Conservation (phyloP, 2,329 filamentous ascomycete genomes). For the Cytospora piceae region DNA sequence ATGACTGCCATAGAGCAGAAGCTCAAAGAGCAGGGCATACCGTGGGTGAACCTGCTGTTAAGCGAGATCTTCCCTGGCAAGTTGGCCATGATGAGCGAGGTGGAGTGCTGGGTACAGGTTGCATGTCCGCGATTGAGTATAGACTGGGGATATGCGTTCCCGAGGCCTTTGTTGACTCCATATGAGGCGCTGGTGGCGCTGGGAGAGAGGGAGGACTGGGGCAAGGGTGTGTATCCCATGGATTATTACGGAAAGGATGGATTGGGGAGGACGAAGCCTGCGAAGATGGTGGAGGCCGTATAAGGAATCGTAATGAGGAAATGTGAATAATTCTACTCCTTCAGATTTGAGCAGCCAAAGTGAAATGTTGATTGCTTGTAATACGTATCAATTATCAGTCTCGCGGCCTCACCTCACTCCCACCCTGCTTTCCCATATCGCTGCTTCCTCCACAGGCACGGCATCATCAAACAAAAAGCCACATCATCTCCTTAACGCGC, state of each 20-base stretch:
- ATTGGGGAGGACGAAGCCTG: constrained; percentile 73
- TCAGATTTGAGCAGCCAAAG: not conserved
- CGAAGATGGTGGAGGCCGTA: constrained; percentile 22
- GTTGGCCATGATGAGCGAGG: constrained; percentile 87
- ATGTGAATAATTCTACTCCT: not conserved
- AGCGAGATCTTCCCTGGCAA: constrained; percentile 98
- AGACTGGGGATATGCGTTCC: constrained; percentile 98
- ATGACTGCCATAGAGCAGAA: constrained; percentile 83
- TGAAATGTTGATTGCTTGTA: not conserved
- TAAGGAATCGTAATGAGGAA: constrained; percentile 2
- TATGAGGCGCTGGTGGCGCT: constrained; percentile 95
- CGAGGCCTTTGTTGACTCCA: constrained; percentile 83
- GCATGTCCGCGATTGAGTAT: constrained; percentile 96
- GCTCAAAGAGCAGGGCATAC: constrained; percentile 71
- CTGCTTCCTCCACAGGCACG: not conserved
- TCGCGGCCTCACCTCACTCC: not conserved
- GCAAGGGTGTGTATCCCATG: constrained; percentile 85
- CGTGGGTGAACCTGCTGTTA: constrained; percentile 82
- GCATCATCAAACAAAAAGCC: not conserved
- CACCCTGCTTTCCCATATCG: not conserved
- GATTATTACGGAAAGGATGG: constrained; percentile 96
- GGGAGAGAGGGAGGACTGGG: constrained; percentile 77
- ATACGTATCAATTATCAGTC: not conserved
- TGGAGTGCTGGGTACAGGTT: constrained; percentile 98
- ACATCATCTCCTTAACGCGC: not conserved